Percentiles rank a stretch among this genome's conserved stretches.
Conservation (phyloP, 2,329 filamentous ascomycete species). For the Neonectria sp. region DNA sequence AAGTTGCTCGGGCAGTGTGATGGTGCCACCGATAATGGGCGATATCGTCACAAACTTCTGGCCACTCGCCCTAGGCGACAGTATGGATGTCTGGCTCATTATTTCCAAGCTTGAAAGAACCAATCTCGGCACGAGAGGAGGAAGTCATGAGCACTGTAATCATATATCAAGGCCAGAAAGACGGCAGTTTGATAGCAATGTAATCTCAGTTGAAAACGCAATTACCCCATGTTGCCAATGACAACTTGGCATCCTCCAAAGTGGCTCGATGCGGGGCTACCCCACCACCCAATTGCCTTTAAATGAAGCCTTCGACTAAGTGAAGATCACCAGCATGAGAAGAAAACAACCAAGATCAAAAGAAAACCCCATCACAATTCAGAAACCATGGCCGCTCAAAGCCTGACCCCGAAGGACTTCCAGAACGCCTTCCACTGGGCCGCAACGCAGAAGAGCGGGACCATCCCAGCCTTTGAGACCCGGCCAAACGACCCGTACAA, state of each 20-base stretch:
- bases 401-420: slow-evolving; percentile 53
- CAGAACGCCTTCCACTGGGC: slow-evolving; percentile 70
- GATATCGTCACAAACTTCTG: background rate
- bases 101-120: background rate
- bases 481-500: slow-evolving; percentile 59
- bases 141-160: background rate
- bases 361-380: background rate
- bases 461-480: slow-evolving; percentile 67
- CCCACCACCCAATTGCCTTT: background rate
- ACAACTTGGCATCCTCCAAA: background rate
- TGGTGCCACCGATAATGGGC: background rate
- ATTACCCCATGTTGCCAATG: background rate
- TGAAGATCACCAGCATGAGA: background rate
- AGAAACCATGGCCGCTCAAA: slow-evolving; percentile 17
- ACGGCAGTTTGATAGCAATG: background rate
- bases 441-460: slow-evolving; percentile 69
- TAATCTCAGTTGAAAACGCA: background rate
- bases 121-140: background rate
- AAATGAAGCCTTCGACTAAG: background rate
- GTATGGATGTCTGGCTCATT: background rate
- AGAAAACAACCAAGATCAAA: background rate
- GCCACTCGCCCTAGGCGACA: background rate
- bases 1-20: background rate
- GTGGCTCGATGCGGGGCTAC: background rate
- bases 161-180: background rate